Percentiles rank a stretch among this genome's conserved stretches.
These are phyloP conservation scores for Hydrangea macrophylla DNA, from an alignment of 148 eudicot genomes.

Conservation along the genomic window DNA sequence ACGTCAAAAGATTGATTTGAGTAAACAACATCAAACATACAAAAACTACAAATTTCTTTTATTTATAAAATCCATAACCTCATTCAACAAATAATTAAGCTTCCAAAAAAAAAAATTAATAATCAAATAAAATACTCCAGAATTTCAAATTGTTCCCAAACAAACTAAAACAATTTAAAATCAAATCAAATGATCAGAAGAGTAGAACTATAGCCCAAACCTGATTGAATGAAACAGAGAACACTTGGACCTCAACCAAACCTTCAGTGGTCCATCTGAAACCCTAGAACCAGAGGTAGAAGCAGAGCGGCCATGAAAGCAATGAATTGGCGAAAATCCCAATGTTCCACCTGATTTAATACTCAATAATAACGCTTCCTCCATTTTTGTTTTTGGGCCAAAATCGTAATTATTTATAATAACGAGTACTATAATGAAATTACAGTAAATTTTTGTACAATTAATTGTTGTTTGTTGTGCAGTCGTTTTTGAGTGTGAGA, in stretches of 20 bases:
- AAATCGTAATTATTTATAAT: background rate
- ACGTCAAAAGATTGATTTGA: too few species aligned
- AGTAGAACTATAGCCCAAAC: background rate
- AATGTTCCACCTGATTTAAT: background rate
- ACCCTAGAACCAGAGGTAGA: background rate
- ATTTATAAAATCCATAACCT: too few species aligned
- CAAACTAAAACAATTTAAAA: background rate
- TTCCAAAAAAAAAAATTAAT: background rate
- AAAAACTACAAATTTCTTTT: too few species aligned
- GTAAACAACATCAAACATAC: too few species aligned
- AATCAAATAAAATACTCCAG: background rate
- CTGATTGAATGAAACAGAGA: constrained; percentile 8
- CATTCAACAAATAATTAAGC: background rate
- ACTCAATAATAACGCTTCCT: background rate
- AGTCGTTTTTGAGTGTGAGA: too few species aligned
- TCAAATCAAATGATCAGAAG: background rate
- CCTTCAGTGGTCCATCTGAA: background rate
- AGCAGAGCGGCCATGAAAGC: background rate
- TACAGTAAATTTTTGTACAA: background rate
- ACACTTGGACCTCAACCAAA: background rate
- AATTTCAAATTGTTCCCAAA: too few species aligned
- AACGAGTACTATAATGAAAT: background rate
- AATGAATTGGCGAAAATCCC: background rate
- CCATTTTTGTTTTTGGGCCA: background rate
- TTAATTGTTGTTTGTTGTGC: too few species aligned